Evolutionary conservation across 2,329 filamentous ascomycete genomes (phyloP).

Genomic region (Diplodia intermedia): DNA sequence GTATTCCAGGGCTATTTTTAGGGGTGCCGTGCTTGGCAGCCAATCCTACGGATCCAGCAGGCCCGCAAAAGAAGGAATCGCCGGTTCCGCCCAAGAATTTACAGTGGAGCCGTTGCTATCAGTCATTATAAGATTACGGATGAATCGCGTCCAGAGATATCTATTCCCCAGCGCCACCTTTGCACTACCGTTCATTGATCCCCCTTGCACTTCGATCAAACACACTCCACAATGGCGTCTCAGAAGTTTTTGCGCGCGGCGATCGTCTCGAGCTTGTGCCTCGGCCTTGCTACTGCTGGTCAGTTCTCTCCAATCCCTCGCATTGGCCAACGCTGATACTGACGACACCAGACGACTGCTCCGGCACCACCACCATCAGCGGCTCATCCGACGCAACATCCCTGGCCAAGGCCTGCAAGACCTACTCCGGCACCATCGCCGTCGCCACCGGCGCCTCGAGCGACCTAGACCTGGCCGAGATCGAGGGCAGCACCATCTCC

Average conservation of each 20-base stretch:
- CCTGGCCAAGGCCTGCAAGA: slow-evolving; percentile 13
- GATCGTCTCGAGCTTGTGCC: slow-evolving; percentile 10
- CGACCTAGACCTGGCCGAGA: not conserved
- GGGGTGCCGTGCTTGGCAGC: slow-evolving; percentile 1
- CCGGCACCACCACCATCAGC: slow-evolving; percentile 17
- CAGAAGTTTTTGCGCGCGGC: slow-evolving; percentile 7
- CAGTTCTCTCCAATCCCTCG: not conserved
- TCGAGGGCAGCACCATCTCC: slow-evolving; percentile 2
- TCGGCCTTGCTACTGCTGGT: slow-evolving; percentile 21
- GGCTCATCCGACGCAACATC: slow-evolving; percentile 12
- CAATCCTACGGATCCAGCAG: slow-evolving; percentile 3
- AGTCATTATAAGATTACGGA: slow-evolving; percentile 19
- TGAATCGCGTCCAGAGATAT: not conserved
- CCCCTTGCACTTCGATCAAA: not conserved
- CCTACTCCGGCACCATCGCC: slow-evolving; percentile 14
- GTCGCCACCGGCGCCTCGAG: slow-evolving; percentile 6
- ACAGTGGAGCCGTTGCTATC: slow-evolving; percentile 21
- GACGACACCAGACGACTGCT: slow-evolving; percentile 15
- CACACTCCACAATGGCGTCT: not conserved
- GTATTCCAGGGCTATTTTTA: slow-evolving; percentile 18
- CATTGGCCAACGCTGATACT: not conserved
- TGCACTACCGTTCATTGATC: slow-evolving; percentile 11
- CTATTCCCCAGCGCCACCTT: slow-evolving; percentile 1
- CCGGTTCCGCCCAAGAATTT: not conserved
- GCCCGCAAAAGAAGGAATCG: slow-evolving; percentile 4